Percentiles rank a stretch among this genome's conserved stretches.
Evolutionary conservation across 768 basidiomycete species (phyloP).

Genomic region (Lactarius trivialis): DNA sequence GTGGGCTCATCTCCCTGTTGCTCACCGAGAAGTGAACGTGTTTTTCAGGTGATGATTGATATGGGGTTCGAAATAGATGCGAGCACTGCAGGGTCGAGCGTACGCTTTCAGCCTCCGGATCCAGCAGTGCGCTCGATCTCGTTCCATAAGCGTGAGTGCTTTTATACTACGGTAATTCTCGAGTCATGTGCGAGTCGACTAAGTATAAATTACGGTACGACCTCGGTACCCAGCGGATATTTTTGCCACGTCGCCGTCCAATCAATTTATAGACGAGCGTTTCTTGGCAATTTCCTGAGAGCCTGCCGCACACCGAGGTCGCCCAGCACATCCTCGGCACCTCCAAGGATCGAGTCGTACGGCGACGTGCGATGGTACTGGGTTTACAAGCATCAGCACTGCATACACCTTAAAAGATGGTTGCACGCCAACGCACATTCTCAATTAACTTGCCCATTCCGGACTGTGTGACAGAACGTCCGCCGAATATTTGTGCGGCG

Average conservation of each 20-base stretch:
- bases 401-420: background rate
- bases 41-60: slow-evolving; percentile 27
- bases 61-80: slow-evolving; percentile 30
- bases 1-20: background rate
- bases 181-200: too few species aligned
- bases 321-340: slow-evolving; percentile 67
- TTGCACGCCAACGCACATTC: slow-evolving; percentile 41
- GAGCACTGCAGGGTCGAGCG: slow-evolving; percentile 30
- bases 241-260: too few species aligned
- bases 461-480: slow-evolving; percentile 76
- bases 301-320: slow-evolving; percentile 72
- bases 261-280: slow-evolving; percentile 14
- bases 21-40: background rate
- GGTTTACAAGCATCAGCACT: background rate
- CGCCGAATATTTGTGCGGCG: slow-evolving; percentile 83
- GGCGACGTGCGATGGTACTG: slow-evolving; percentile 80
- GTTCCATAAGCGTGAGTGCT: slow-evolving; percentile 29
- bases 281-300: slow-evolving; percentile 60
- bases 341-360: slow-evolving; percentile 80
- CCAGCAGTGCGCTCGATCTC: slow-evolving; percentile 25
- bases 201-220: too few species aligned
- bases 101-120: slow-evolving; percentile 30
- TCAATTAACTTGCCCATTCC: slow-evolving; percentile 85
- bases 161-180: background rate
- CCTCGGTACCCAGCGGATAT: too few species aligned